phyloP scores from a whole-genome alignment of 2,329 filamentous ascomycete genomes.

The Bipolaris cookei region DNA sequence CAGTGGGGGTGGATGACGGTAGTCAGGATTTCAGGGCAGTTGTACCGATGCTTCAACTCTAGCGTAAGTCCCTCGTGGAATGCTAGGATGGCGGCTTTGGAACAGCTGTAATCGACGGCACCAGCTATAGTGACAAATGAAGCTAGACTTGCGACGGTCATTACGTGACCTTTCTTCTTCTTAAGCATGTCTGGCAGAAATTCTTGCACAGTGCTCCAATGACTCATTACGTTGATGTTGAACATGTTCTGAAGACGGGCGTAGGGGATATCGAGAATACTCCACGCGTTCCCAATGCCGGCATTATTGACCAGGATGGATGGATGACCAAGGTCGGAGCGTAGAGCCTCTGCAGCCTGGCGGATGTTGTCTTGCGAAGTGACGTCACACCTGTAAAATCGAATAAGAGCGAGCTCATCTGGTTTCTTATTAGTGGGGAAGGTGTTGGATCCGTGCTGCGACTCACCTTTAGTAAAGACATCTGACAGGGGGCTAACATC shows the following conservation, averaged over 20 bases:
- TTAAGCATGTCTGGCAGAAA: constrained; percentile 49
- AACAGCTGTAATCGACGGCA: constrained; percentile 45
- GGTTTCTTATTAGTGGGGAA: constrained; percentile 19
- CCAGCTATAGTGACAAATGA: constrained; percentile 42
- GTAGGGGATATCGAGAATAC: constrained; percentile 40
- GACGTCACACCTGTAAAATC: constrained; percentile 45
- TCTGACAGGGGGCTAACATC: constrained; percentile 43
- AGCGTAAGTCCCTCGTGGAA: constrained; percentile 47
- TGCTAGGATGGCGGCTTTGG: constrained; percentile 43
- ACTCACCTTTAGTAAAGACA: constrained; percentile 36
- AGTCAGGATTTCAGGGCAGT: constrained; percentile 53
- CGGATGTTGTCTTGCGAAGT: constrained; percentile 40
- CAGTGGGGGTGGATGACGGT: constrained; percentile 53
- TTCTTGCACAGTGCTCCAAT: constrained; percentile 47
- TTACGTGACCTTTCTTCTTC: constrained; percentile 47
- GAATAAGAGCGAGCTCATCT: constrained; percentile 32
- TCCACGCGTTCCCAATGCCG: constrained; percentile 45
- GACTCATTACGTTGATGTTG: constrained; percentile 46
- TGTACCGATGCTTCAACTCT: constrained; percentile 53
- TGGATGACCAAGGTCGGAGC: constrained; percentile 40
- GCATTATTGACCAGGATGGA: constrained; percentile 49
- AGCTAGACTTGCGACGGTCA: constrained; percentile 46
- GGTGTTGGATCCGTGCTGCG: neutral
- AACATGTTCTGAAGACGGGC: constrained; percentile 38
- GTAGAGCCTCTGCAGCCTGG: constrained; percentile 39